Evolutionary conservation across 2,329 filamentous ascomycete species (phyloP).

Genomic region (Aspergillus cejpii): DNA sequence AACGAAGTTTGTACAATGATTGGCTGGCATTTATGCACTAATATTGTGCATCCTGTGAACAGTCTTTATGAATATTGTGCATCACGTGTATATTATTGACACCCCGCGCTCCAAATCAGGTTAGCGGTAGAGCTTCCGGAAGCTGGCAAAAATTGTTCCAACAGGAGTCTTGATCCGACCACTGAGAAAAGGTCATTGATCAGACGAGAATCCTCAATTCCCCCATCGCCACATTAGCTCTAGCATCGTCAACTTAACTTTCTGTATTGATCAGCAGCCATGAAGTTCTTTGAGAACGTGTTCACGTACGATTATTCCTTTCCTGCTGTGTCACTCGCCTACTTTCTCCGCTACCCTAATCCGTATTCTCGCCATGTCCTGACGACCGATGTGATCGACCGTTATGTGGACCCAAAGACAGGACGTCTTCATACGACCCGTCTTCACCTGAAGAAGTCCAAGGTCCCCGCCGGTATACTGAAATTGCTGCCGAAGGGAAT

Average conservation of each 20-base stretch:
- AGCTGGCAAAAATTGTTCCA: slow-evolving; percentile 19
- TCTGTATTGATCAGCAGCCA: slow-evolving; percentile 30
- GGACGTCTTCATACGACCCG: slow-evolving; percentile 56
- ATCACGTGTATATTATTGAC: slow-evolving; percentile 11
- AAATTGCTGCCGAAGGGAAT: slow-evolving; percentile 56
- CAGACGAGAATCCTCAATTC: slow-evolving; percentile 12
- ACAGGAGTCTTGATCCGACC: slow-evolving; percentile 10
- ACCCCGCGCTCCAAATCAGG: slow-evolving; percentile 20
- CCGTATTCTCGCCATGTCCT: slow-evolving; percentile 60
- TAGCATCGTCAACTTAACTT: neutral
- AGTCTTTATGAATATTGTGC: neutral
- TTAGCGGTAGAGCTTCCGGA: slow-evolving; percentile 13
- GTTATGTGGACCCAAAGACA: slow-evolving; percentile 54
- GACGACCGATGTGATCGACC: slow-evolving; percentile 60
- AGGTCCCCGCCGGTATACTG: slow-evolving; percentile 54
- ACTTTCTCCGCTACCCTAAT: slow-evolving; percentile 63
- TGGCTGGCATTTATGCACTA: neutral
- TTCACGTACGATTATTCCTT: slow-evolving; percentile 61
- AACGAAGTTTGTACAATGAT: neutral
- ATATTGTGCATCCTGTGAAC: neutral
- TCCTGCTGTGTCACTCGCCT: slow-evolving; percentile 59
- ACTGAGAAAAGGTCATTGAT: slow-evolving; percentile 14
- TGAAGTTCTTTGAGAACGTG: slow-evolving; percentile 50
- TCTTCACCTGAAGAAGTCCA: slow-evolving; percentile 57
- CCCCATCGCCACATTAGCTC: slow-evolving; percentile 7